These are phyloP conservation scores for Catharanthus roseus DNA, from an alignment of 257 asterid genomes.

Conservation along the genomic window DNA sequence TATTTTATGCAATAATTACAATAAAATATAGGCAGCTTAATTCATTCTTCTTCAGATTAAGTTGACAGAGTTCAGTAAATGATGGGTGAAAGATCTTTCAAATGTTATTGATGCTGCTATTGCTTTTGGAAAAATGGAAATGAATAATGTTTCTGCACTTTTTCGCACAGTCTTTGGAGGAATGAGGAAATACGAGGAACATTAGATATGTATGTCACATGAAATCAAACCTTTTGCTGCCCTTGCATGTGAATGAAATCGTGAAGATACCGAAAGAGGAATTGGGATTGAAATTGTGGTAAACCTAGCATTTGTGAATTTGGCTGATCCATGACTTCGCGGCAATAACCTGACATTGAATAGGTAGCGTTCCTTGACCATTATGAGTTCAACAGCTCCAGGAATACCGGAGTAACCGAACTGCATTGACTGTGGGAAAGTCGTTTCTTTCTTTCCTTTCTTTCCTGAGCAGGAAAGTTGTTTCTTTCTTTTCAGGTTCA, in stretches of 20 bases:
- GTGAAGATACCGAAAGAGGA: neutral
- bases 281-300: neutral
- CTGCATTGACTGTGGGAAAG: neutral
- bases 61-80: neutral
- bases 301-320: neutral
- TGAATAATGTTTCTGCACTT: neutral
- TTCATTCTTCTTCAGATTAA: neutral
- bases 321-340: no score
- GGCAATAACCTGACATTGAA: neutral
- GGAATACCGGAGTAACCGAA: neutral
- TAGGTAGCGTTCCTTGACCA: neutral
- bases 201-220: neutral
- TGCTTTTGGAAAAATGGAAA: neutral
- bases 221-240: neutral
- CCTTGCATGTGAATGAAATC: neutral
- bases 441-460: neutral
- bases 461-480: no score
- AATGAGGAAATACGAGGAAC: neutral
- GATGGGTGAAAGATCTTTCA: neutral
- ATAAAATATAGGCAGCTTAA: neutral
- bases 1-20: neutral
- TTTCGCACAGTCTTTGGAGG: neutral
- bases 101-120: neutral
- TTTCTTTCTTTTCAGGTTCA: no score
- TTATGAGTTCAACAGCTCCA: neutral